phyloP scores from a whole-genome alignment of 306 rosid species.

The Calophaca sinica region DNA sequence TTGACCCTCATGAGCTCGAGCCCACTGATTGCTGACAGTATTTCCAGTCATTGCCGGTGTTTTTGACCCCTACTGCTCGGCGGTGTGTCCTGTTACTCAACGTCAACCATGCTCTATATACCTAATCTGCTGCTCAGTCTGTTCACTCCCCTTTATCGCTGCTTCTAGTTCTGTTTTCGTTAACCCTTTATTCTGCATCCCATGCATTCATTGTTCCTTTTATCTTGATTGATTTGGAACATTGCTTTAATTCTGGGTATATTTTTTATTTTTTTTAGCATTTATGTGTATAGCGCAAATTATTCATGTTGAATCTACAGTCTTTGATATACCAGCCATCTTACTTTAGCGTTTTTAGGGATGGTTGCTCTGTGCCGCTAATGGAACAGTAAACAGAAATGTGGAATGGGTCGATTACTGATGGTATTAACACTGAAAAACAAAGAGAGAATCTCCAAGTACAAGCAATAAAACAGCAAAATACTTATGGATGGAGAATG shows the following conservation, averaged over 20 bases:
- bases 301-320: not conserved
- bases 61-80: not conserved
- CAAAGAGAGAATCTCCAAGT: too few species aligned
- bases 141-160: too few species aligned
- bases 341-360: not conserved
- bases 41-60: not conserved
- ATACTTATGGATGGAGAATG: too few species aligned
- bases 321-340: constrained; percentile 1
- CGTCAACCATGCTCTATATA: not conserved
- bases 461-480: too few species aligned
- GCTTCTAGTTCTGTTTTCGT: too few species aligned
- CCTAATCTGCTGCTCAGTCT: too few species aligned
- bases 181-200: too few species aligned
- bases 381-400: too few species aligned
- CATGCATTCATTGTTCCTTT: too few species aligned
- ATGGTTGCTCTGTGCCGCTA: not conserved
- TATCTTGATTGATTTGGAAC: not conserved
- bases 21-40: not conserved
- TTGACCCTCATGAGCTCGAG: constrained; percentile 1
- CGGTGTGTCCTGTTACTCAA: not conserved
- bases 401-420: too few species aligned
- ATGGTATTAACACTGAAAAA: too few species aligned
- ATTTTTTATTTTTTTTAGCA: not conserved
- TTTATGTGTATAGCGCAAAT: not conserved
- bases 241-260: not conserved